These are phyloP conservation scores for Annulohypoxylon nitens DNA, from an alignment of 495 filamentous ascomycete genomes.

Conservation along the genomic window DNA sequence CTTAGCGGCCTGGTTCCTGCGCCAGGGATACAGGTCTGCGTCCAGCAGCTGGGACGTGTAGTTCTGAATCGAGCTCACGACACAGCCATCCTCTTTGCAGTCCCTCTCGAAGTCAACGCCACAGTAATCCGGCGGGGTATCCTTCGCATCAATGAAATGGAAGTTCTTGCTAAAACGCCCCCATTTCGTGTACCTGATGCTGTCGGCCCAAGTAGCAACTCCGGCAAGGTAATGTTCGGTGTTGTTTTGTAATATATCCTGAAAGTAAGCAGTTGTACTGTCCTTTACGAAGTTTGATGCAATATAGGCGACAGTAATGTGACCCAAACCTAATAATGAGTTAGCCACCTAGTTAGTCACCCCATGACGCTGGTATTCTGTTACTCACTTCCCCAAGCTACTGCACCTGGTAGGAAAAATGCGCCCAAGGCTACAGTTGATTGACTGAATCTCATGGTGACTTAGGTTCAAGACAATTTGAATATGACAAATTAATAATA, in stretches of 20 bases:
- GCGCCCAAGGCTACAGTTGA: conserved; percentile 43
- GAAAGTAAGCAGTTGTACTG: conserved; percentile 57
- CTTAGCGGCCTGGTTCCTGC: conserved; percentile 67
- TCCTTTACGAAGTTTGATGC: conserved; percentile 60
- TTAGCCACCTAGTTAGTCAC: conserved; percentile 22
- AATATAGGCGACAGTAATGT: conserved; percentile 71
- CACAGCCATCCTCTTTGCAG: conserved; percentile 71
- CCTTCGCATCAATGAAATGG: conserved; percentile 80
- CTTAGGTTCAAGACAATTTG: conserved; percentile 1
- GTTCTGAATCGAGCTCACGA: conserved; percentile 72
- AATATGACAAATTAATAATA: conserved; percentile 3
- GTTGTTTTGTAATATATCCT: conserved; percentile 59
- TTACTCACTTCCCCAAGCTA: conserved; percentile 57
- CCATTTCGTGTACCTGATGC: conserved; percentile 69
- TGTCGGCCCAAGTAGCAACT: conserved; percentile 75
- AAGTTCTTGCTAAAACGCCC: conserved; percentile 69
- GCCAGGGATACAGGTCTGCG: conserved; percentile 50
- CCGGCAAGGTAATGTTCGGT: conserved; percentile 68
- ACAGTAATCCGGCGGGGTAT: conserved; percentile 71
- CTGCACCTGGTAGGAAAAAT: conserved; percentile 48
- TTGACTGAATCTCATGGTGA: conserved; percentile 42
- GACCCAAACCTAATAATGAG: conserved; percentile 63
- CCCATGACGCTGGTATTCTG: not conserved
- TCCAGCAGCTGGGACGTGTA: conserved; percentile 67
- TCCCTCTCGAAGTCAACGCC: conserved; percentile 71